phyloP scores from a whole-genome alignment of 495 filamentous ascomycete species.

The Xylaria nigripes region DNA sequence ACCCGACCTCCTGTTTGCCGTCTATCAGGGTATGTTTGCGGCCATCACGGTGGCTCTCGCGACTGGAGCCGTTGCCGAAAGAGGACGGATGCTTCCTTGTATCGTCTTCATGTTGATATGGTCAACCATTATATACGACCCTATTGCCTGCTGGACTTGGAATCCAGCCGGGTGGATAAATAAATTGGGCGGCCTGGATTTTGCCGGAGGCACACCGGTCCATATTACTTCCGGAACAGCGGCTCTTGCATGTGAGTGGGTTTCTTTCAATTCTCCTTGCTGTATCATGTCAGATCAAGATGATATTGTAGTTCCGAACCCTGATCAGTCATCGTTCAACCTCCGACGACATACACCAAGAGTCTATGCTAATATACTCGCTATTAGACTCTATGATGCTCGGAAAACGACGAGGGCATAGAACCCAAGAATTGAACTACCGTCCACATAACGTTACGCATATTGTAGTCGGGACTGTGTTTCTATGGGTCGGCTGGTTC shows the following conservation, averaged over 20 bases:
- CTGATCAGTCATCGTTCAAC: not conserved
- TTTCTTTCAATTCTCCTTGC: not conserved
- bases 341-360: not conserved
- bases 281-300: not conserved
- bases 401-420: conserved; percentile 81
- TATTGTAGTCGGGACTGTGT: conserved; percentile 93
- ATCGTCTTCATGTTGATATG: conserved; percentile 96
- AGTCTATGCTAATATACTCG: conserved; percentile 20
- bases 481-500: conserved; percentile 99
- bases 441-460: conserved; percentile 97
- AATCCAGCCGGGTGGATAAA: conserved; percentile 79
- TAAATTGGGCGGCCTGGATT: conserved; percentile 81
- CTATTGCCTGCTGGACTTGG: conserved; percentile 98
- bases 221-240: conserved; percentile 89
- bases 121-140: conserved; percentile 89
- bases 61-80: conserved; percentile 84
- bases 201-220: conserved; percentile 92
- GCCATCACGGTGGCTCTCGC: conserved; percentile 91
- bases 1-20: conserved; percentile 83
- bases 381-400: conserved; percentile 67
- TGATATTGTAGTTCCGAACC: not conserved
- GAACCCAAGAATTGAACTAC: conserved; percentile 86
- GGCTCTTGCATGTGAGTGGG: conserved; percentile 58
- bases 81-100: conserved; percentile 89
- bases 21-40: conserved; percentile 98